Evolutionary conservation across 2,329 filamentous ascomycete species (phyloP), one percentile per base, ranked within the genome.

Genomic region (Botrytis sinoallii): DNA sequence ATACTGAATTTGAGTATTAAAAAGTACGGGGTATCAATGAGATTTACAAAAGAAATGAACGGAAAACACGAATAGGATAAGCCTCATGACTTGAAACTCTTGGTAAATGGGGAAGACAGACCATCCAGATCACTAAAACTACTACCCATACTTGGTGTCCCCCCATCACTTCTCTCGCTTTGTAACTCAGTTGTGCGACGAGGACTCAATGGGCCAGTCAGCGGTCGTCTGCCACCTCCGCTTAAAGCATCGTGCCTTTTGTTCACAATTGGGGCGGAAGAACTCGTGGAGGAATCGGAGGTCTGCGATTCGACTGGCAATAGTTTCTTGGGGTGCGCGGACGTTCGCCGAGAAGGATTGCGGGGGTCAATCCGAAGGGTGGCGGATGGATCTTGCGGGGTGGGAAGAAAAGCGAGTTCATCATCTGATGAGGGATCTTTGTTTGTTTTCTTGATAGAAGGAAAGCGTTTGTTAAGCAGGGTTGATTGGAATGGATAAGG

Each of bases 121-220:
- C 92, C 92, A 81, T 95, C 93, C 61, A 97, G 86, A 83, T 96
- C 93, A 82, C 92, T 95, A 79, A 94, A 96, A 78, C 92, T 95
- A 81, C 93, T 95, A 1, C 93, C 92, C 90, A 94, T 94, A 78
- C 92, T 94, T 1, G 91, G 92, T 22, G 90, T 72, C 16, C 71
- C 91, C 22, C 91, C 91, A 75, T 94, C 91, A 79, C 91, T 93
- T 20, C 88, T 89, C 75, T 92, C 90, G 20, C 86, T 86, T 4
- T 87, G 84, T 67, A 91, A 79, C 70, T 92, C 90, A 10, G 87
- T 85, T 22, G 87, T 87, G 38, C 90, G 86, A 35, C 87, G 86
- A 1, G 90, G 90, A 60, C 86, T 89, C n/a, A 89, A 80, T 4
- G 87, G 87, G 0, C 85, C 86, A 10, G 76, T 69, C 18, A 75